A percentile compares a stretch with the other conserved stretches of the same genome.
phyloP scores from a whole-genome alignment of 192 early-diverging fungal genomes.

The Coemansia sp. region DNA sequence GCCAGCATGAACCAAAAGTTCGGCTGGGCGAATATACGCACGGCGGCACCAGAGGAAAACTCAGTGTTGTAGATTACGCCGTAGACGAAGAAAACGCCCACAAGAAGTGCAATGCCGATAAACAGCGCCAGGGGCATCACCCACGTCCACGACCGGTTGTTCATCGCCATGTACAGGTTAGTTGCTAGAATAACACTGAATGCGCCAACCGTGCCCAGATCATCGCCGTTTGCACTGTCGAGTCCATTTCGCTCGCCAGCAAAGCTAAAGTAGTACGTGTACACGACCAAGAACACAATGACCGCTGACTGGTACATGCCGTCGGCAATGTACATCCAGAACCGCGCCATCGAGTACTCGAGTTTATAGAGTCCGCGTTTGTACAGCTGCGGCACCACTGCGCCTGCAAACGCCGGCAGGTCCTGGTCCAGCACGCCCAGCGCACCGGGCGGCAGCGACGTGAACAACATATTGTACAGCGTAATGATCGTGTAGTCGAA shows the following conservation, averaged over 20 bases:
- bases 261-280: conserved; percentile 56
- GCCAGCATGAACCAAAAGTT: conserved; percentile 71
- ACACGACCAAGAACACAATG: conserved; percentile 67
- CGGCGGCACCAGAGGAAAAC: conserved; percentile 57
- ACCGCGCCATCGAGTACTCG: conserved; percentile 70
- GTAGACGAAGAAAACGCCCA: conserved; percentile 60
- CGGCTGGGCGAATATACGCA: conserved; percentile 61
- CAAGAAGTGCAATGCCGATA: conserved; percentile 50
- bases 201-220: conserved; percentile 71
- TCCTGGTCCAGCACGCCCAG: conserved; percentile 53
- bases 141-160: conserved; percentile 75
- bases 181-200: conserved; percentile 70
- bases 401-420: conserved; percentile 62
- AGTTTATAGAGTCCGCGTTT: conserved; percentile 68
- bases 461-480: conserved; percentile 87
- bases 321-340: conserved; percentile 74
- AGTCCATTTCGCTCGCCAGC: conserved; percentile 57
- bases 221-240: conserved; percentile 55
- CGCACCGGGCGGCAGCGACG: conserved; percentile 69
- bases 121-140: conserved; percentile 56
- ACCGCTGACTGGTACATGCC: conserved; percentile 69
- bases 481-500: conserved; percentile 88
- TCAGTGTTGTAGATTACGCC: conserved; percentile 61
- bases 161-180: conserved; percentile 78
- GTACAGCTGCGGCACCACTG: conserved; percentile 79